phyloP scores from a whole-genome alignment of 331 rosid species.

The Spiraea crenata region DNA sequence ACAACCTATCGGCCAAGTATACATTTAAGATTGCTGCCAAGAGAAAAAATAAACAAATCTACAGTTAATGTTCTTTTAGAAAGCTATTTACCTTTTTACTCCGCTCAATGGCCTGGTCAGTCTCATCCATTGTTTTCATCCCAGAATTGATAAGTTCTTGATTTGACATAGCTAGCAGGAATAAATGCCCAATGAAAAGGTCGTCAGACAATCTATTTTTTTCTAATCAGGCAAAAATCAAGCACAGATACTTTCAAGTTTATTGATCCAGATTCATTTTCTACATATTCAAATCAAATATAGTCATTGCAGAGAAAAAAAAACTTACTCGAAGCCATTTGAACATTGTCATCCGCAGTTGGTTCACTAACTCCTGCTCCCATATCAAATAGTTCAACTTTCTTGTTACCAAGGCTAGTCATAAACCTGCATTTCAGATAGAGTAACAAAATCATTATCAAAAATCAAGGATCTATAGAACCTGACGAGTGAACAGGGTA shows the following conservation, averaged over 20 bases:
- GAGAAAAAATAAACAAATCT: constrained; percentile 8
- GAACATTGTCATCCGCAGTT: constrained; percentile 76
- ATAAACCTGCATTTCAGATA: constrained; percentile 66
- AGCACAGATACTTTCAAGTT: neutral
- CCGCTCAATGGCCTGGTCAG: constrained; percentile 95
- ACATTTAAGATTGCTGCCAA: constrained; percentile 30
- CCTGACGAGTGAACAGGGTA: neutral
- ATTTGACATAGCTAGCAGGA: constrained; percentile 81
- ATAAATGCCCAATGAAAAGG: constrained; percentile 25
- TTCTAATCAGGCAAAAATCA: constrained; percentile 5
- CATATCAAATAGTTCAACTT: constrained; percentile 87
- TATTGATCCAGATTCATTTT: neutral
- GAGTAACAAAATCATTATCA: constrained; percentile 15
- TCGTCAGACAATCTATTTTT: constrained; percentile 18
- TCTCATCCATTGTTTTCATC: constrained; percentile 85
- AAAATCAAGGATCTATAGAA: constrained; percentile 4
- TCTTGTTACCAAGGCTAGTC: constrained; percentile 89
- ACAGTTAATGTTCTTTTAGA: constrained; percentile 3
- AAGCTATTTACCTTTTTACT: constrained; percentile 62
- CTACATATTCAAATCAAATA: neutral
- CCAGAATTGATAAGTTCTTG: constrained; percentile 94
- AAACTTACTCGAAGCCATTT: constrained; percentile 80
- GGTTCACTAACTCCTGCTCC: constrained; percentile 86
- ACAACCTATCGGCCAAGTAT: constrained; percentile 57
- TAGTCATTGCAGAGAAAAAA: neutral